phyloP scores from a whole-genome alignment of 768 basidiomycete species.

The Rubroboletus satanas region DNA sequence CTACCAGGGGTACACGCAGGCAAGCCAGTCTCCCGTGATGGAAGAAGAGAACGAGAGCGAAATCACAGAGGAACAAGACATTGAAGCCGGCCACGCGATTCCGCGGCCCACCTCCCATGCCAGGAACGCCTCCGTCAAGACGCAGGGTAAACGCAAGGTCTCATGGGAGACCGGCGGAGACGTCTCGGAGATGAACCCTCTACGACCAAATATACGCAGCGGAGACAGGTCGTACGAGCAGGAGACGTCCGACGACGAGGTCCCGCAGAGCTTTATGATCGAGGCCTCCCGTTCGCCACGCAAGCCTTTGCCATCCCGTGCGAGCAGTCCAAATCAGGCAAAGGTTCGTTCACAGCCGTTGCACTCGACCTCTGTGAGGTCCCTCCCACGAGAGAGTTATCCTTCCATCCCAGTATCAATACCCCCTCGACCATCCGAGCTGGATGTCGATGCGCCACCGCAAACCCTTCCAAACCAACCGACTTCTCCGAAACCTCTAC shows the following conservation, averaged over 20 bases:
- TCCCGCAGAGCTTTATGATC: slow-evolving; percentile 82
- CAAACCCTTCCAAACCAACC: slow-evolving; percentile 21
- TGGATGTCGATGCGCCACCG: slow-evolving; percentile 39
- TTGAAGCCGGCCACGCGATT: slow-evolving; percentile 56
- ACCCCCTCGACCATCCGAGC: slow-evolving; percentile 64
- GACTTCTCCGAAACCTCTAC: slow-evolving; percentile 44
- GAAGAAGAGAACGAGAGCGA: slow-evolving; percentile 59
- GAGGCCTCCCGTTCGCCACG: slow-evolving; percentile 53
- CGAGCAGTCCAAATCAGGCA: slow-evolving; percentile 30
- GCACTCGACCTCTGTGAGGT: slow-evolving; percentile 45
- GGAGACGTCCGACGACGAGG: slow-evolving; percentile 77
- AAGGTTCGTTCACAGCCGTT: slow-evolving; percentile 48
- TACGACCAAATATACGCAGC: slow-evolving; percentile 70
- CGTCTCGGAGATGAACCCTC: slow-evolving; percentile 50
- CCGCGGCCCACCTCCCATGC: slow-evolving; percentile 34
- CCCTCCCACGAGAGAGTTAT: slow-evolving; percentile 36
- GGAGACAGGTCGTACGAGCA: slow-evolving; percentile 57
- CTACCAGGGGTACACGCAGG: slow-evolving; percentile 73
- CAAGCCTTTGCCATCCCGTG: slow-evolving; percentile 32
- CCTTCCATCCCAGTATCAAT: slow-evolving; percentile 41
- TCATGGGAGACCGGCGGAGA: slow-evolving; percentile 55
- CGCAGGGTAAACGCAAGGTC: slow-evolving; percentile 49
- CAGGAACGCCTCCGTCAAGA: slow-evolving; percentile 28
- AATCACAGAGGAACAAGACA: slow-evolving; percentile 43
- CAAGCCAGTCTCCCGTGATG: slow-evolving; percentile 68